Conservation (phyloP, 1,139 yeast genomes). For the Casaregolazyma suthepensis region DNA sequence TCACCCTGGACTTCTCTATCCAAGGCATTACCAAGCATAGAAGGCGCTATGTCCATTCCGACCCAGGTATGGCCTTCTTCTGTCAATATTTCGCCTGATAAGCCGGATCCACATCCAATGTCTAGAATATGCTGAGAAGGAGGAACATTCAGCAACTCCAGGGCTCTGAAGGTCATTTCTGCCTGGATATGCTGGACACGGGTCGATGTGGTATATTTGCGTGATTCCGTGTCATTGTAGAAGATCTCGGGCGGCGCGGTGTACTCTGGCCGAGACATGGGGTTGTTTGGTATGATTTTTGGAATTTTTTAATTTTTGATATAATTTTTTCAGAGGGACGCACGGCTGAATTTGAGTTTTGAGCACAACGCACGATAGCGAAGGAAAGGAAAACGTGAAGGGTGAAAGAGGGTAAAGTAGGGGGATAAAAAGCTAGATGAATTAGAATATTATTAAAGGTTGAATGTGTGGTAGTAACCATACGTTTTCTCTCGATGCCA, state of each 20-base stretch:
- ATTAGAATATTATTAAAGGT: too few relatives aligned
- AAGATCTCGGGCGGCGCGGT: conserved; percentile 96
- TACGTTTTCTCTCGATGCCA: too few relatives aligned
- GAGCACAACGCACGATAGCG: too few relatives aligned
- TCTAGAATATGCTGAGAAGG: conserved; percentile 70
- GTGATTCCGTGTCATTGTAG: conserved; percentile 83
- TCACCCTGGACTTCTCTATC: conserved; percentile 94
- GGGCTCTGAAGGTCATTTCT: conserved; percentile 89
- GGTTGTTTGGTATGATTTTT: not conserved
- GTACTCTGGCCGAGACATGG: conserved; percentile 95
- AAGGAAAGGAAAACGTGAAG: too few relatives aligned
- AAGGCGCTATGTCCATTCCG: conserved; percentile 95
- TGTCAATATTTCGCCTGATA: conserved; percentile 86
- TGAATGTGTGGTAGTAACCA: too few relatives aligned
- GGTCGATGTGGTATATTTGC: conserved; percentile 83
- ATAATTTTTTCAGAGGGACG: not conserved
- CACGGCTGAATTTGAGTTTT: not conserved
- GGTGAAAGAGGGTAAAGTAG: not conserved
- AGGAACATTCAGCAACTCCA: conserved; percentile 73
- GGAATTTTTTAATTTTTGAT: not conserved
- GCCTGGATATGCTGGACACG: conserved; percentile 99
- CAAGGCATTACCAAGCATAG: conserved; percentile 91
- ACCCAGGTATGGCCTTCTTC: conserved; percentile 95
- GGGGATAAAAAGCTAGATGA: not conserved
- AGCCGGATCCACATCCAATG: conserved; percentile 96